Percentiles rank a stretch among this genome's conserved stretches.
These are phyloP conservation scores for Typha latifolia DNA, from an alignment of 176 grass and related monocot species.

Conservation along the genomic window DNA sequence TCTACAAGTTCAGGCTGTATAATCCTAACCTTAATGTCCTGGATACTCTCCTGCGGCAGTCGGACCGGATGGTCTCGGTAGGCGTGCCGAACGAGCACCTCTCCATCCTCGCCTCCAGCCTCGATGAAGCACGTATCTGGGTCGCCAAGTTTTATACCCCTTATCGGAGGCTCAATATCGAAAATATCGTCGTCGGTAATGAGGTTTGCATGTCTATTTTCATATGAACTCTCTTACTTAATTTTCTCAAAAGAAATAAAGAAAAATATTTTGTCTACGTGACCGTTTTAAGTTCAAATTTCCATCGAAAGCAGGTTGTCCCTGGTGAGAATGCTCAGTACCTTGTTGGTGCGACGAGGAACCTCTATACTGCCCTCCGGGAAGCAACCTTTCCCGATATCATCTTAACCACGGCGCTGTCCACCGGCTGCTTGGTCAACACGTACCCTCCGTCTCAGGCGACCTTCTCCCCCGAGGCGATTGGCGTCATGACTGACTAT, in stretches of 20 bases:
- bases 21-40: conserved; percentile 10
- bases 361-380: conserved; percentile 7
- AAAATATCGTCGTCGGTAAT: conserved; percentile 13
- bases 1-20: conserved; percentile 16
- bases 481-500: conserved; percentile 7
- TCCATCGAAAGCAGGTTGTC: background rate
- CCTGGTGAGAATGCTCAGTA: background rate
- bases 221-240: too few relatives aligned
- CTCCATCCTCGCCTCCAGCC: background rate
- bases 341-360: conserved; percentile 7
- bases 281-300: too few relatives aligned
- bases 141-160: conserved; percentile 8
- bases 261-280: too few relatives aligned
- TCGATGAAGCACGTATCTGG: background rate
- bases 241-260: too few relatives aligned
- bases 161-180: background rate
- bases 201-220: too few relatives aligned
- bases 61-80: conserved; percentile 5
- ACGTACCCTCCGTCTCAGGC: conserved; percentile 13
- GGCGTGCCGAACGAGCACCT: conserved; percentile 13
- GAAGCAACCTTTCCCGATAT: background rate
- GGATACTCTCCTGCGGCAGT: conserved; percentile 2
- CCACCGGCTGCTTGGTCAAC: background rate
- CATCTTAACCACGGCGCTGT: conserved; percentile 9
- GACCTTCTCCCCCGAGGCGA: conserved; percentile 1